Evolutionary conservation across 768 basidiomycete species (phyloP), one percentile per base, ranked within the genome.

Genomic region (Boletus subparvulus): DNA sequence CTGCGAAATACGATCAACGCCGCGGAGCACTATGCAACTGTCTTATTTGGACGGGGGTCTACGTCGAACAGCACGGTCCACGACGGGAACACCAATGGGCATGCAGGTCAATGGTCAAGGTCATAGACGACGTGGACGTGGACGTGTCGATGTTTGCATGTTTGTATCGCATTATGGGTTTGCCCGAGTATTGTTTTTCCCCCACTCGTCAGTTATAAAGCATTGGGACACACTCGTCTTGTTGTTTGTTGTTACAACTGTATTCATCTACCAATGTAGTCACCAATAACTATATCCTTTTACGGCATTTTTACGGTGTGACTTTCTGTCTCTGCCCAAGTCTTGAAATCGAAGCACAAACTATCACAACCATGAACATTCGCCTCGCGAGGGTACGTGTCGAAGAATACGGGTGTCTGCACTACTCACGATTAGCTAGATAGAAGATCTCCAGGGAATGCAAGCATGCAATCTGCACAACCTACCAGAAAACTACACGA

Each of bases 381-480:
- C 71, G 71, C 7, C n/a, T 56, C 42, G 71, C 71, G 26, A 71
- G 62, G 55, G 70, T 71, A 58, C 52, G 62, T 52, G 47, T 43
- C 49, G 17, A 55, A 26, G 24, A 33, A 16, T 40, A 41, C 24
- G 26, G 16, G 17, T 12, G 36, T 41, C 33, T 10, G 19, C 50
- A 46, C 48, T 50, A 40, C 61, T 71, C 56, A 71, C 58, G 45
- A 46, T 54, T 21, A 50, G 52, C 32, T 68, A 95, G 92, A 82
- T 89, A 65, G 90, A 89, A 48, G 94, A 97, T 74, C 81, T 96
- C 61, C 76, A 86, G 63, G 92, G 89, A 16, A 96, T 97, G 92
- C 94, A 98, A 73, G 88, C 92, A 53, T 87, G 90, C 67, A 98
- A 98, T 72, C 77, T 96, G 59, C 87, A 94, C 71, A 97, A 96